Evolutionary conservation across 306 rosid genomes (phyloP), one percentile per base, ranked within the genome.

Genomic region (Vigna trinervia): DNA sequence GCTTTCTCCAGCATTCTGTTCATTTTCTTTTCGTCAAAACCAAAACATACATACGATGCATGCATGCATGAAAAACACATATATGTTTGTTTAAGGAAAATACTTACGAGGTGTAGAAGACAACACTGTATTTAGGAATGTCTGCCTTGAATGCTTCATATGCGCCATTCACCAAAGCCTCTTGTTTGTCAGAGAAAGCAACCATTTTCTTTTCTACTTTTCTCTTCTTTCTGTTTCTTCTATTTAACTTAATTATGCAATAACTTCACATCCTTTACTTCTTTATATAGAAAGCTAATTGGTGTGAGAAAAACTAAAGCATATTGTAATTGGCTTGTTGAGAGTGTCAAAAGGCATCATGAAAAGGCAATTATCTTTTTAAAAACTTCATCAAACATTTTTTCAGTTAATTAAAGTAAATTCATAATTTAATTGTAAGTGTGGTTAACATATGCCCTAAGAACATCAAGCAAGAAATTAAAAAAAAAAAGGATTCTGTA

Each of bases 1-100:
- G 75, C 81, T 74, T 69, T 79, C 71, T 83, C 83, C 73, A 83
- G 2, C 28, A 83, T 67, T 23, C 86, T 83, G 41, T 28, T 69
- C 3, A 0, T 43, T 43, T 56, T 56, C 0, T 56, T 2, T 56
- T 20, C 3, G 1, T 19, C 61, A 56, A 22, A 53, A 26, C 38
- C 12, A 57, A 57, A 23, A 36, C 8, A 2, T 0, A 56, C 14
- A 32, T 5, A 32, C 0, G 2, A 19, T 2, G 12, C 12, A 19
- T 23, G 23, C 2, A 19, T 5, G 12, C 12, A 19, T 23, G 23
- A 45, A 0, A 68, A 0, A 22, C 7, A 10, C 2, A 23, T 0
- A 26, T 26, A 26, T 26, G 28, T 26, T 26, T 23, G 0, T 23
- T 23, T 19, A 23, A 20, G 43, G 22, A 19, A 10, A 59, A 32